Evolutionary conservation across 352 stramenopile species (phyloP).

Genomic region (Pythium rhizo-oryzae): DNA sequence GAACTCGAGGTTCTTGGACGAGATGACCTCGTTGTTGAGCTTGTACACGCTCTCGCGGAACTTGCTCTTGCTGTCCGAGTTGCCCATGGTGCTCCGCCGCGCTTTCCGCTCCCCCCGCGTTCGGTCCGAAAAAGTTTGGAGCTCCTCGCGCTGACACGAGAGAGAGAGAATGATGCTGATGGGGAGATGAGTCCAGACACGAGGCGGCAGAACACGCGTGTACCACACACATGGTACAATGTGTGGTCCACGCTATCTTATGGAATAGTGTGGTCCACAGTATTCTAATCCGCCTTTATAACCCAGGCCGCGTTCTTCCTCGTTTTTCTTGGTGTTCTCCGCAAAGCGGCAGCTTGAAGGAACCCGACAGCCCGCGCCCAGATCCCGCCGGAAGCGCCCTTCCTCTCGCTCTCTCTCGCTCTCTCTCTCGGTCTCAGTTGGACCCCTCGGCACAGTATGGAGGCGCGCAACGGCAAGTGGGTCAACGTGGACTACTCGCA

Average conservation of each 20-base stretch:
- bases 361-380: neutral
- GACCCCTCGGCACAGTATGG: conserved; percentile 20
- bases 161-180: conserved; percentile 21
- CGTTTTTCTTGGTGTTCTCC: neutral
- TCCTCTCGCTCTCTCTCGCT: neutral
- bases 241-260: conserved; percentile 8
- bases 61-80: conserved; percentile 92
- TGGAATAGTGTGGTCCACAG: too few relatives aligned
- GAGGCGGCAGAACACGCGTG: neutral
- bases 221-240: conserved; percentile 6
- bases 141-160: conserved; percentile 26
- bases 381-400: neutral
- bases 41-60: conserved; percentile 92
- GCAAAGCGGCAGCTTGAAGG: conserved; percentile 2
- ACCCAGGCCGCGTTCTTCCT: neutral
- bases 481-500: conserved; percentile 89
- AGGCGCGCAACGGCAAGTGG: conserved; percentile 80
- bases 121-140: neutral
- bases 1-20: conserved; percentile 87
- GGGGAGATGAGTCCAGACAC: conserved; percentile 3
- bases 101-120: neutral
- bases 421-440: neutral
- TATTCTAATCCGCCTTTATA: neutral
- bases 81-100: conserved; percentile 54
- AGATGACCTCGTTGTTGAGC: conserved; percentile 89